Evolutionary conservation across 495 filamentous ascomycete genomes (phyloP).

Genomic region (Monascus purpureus): DNA sequence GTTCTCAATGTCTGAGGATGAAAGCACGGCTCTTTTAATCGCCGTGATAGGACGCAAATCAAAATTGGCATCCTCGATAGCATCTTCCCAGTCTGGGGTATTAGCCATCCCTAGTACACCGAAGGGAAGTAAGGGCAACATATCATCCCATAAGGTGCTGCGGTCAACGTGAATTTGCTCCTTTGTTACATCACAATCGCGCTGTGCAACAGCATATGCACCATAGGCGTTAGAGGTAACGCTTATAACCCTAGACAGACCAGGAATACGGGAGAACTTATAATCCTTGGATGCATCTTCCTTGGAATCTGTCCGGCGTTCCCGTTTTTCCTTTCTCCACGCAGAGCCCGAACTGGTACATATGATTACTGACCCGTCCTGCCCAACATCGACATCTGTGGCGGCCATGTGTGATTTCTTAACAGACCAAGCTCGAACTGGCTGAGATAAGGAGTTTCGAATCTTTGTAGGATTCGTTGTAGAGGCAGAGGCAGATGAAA

Average conservation of each 20-base stretch:
- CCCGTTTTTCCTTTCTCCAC: slow-evolving; percentile 73
- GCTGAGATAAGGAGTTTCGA: slow-evolving; percentile 56
- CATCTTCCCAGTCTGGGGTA: slow-evolving; percentile 5
- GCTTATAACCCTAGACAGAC: slow-evolving; percentile 65
- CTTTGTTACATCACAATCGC: slow-evolving; percentile 69
- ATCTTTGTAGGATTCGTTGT: slow-evolving; percentile 86
- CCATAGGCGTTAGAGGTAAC: slow-evolving; percentile 81
- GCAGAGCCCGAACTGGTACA: slow-evolving; percentile 85
- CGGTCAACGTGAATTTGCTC: slow-evolving; percentile 53
- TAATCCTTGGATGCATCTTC: slow-evolving; percentile 60
- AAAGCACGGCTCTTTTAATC: slow-evolving; percentile 33
- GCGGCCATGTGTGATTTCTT: slow-evolving; percentile 75
- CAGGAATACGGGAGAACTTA: slow-evolving; percentile 83
- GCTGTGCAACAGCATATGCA: slow-evolving; percentile 75
- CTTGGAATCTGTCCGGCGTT: slow-evolving; percentile 67
- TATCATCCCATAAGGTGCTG: slow-evolving; percentile 57
- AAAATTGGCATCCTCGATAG: slow-evolving; percentile 1
- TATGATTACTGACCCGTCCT: slow-evolving; percentile 90
- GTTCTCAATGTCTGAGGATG: slow-evolving; percentile 41
- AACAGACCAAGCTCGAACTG: slow-evolving; percentile 68
- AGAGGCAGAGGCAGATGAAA: slow-evolving; percentile 44
- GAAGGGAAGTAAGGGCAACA: slow-evolving; percentile 56
- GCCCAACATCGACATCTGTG: slow-evolving; percentile 72
- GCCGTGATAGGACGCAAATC: slow-evolving; percentile 10
- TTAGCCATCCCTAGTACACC: slow-evolving; percentile 7